Conservation (phyloP, 2,329 filamentous ascomycete species). For the Colletotrichum lindemuthianum region DNA sequence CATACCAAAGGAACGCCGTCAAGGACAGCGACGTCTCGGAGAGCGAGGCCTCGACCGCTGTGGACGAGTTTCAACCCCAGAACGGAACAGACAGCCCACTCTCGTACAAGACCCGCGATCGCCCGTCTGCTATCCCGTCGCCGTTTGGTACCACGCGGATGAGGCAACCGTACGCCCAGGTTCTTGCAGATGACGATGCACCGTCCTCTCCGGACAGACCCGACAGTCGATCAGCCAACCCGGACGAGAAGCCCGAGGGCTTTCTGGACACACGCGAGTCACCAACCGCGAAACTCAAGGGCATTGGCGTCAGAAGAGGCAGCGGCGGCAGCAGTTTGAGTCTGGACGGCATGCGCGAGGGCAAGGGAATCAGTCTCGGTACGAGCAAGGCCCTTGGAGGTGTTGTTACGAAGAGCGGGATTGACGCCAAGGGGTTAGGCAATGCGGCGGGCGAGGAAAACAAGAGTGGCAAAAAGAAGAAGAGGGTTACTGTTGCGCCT, state of each 20-base stretch:
- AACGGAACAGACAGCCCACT: conserved; percentile 23
- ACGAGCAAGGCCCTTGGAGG: conserved; percentile 48
- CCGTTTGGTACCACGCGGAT: conserved; percentile 30
- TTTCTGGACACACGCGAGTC: conserved; percentile 25
- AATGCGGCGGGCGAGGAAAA: conserved; percentile 32
- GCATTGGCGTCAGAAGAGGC: conserved; percentile 43
- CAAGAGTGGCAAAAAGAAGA: conserved; percentile 34
- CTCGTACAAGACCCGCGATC: conserved; percentile 20
- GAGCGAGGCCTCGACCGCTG: conserved; percentile 30
- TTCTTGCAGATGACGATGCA: conserved; percentile 29
- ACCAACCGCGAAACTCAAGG: conserved; percentile 43
- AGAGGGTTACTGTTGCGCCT: conserved; percentile 30
- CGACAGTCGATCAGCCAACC: conserved; percentile 16
- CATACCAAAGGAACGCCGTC: conserved; percentile 42
- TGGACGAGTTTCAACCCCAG: conserved; percentile 15
- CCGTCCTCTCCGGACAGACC: conserved; percentile 36
- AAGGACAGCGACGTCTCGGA: conserved; percentile 44
- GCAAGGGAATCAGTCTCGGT: conserved; percentile 53
- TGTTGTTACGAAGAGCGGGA: conserved; percentile 46
- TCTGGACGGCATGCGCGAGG: conserved; percentile 50
- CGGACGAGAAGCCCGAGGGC: conserved; percentile 28
- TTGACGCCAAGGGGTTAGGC: conserved; percentile 35
- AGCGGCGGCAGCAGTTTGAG: conserved; percentile 50
- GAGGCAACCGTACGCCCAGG: conserved; percentile 25
- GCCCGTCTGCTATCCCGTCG: conserved; percentile 31